Conservation (phyloP, 140 eudicot species). For the Oenanthe javanica region DNA sequence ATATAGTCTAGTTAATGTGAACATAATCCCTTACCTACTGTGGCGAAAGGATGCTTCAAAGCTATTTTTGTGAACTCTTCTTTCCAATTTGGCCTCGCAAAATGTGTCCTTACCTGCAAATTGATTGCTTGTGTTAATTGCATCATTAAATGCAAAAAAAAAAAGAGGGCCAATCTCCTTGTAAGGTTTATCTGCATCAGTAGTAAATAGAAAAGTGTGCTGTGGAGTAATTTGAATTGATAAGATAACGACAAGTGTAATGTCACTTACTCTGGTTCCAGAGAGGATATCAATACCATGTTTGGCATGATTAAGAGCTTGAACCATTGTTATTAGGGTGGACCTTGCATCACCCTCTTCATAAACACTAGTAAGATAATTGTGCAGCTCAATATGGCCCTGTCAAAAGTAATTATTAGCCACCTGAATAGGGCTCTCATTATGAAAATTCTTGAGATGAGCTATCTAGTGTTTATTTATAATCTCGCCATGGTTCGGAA, state of each 20-base stretch:
- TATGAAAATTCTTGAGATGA: neutral
- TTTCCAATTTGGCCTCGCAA: conserved; percentile 96
- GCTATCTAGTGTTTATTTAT: neutral
- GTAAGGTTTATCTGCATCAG: neutral
- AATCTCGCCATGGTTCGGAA: neutral
- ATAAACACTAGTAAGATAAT: conserved; percentile 93
- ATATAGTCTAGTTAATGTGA: neutral
- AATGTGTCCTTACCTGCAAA: conserved; percentile 93
- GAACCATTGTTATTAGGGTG: conserved; percentile 92
- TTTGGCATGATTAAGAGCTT: conserved; percentile 95
- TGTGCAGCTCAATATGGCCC: conserved; percentile 99
- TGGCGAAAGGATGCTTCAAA: conserved; percentile 59
- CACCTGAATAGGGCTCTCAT: neutral
- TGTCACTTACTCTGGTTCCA: conserved; percentile 75
- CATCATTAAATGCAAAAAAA: no score
- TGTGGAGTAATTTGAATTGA: neutral
- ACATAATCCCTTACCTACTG: conserved; percentile 53
- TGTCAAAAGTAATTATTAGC: conserved; percentile 17
- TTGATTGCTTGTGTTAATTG: neutral
- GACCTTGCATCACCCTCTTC: conserved; percentile 99
- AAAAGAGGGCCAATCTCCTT: neutral
- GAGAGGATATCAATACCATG: conserved; percentile 97
- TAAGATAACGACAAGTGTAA: neutral
- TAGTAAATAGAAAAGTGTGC: neutral
- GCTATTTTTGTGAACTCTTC: conserved; percentile 79